Evolutionary conservation across 108 stramenopile genomes (phyloP).

Genomic region (Fistulifera solaris): DNA sequence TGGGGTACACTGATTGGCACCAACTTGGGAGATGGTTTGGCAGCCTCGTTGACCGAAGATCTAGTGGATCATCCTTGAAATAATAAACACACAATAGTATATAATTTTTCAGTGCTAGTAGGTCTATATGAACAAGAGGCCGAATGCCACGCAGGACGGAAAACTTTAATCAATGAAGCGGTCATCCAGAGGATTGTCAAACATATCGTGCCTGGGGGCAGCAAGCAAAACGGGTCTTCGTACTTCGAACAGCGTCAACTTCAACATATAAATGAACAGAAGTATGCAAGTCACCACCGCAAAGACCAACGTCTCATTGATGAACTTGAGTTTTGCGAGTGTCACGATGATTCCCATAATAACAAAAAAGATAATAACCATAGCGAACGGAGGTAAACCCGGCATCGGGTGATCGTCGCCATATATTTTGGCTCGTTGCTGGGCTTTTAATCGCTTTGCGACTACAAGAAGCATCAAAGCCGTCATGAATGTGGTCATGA

Average conservation of each 20-base stretch:
- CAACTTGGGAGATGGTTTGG: background rate
- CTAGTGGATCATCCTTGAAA: too few species aligned
- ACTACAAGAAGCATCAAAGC: constrained; percentile 80
- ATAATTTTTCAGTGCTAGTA: too few species aligned
- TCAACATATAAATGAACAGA: constrained; percentile 83
- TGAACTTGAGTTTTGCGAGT: constrained; percentile 64
- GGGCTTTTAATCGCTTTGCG: constrained; percentile 66
- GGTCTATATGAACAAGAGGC: too few species aligned
- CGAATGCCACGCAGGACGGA: too few species aligned
- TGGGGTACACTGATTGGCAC: constrained; percentile 1
- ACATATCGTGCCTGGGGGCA: constrained; percentile 18
- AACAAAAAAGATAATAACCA: constrained; percentile 56
- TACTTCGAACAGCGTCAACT: constrained; percentile 75
- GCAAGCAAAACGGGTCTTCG: constrained; percentile 39
- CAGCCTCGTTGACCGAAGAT: too few species aligned
- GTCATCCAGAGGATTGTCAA: constrained; percentile 24
- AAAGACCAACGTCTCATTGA: constrained; percentile 80
- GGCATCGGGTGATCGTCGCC: constrained; percentile 21
- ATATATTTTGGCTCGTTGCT: constrained; percentile 24
- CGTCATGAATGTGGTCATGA: constrained; percentile 77
- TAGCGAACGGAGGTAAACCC: constrained; percentile 62
- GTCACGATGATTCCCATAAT: constrained; percentile 52
- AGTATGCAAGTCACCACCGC: constrained; percentile 77
- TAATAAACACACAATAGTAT: too few species aligned
- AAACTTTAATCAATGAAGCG: constrained; percentile 10